Evolutionary conservation across 2,329 filamentous ascomycete species (phyloP).

Genomic region (Apiospora saccharicola): DNA sequence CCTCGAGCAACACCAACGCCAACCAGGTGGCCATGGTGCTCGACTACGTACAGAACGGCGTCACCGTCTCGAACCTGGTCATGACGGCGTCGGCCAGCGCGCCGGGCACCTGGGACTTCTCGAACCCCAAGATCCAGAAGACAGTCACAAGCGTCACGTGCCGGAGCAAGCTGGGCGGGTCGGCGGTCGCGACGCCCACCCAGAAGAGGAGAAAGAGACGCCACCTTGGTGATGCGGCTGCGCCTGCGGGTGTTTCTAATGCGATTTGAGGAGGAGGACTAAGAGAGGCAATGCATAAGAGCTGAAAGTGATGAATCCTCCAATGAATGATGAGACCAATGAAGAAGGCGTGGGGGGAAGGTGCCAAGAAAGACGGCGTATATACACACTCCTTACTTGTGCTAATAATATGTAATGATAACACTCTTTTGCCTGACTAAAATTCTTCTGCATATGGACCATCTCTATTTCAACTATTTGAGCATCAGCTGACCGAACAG

Average conservation of each 20-base stretch:
- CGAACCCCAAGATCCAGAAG: slow-evolving; percentile 30
- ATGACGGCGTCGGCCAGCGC: slow-evolving; percentile 25
- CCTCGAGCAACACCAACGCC: slow-evolving; percentile 29
- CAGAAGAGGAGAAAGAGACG: slow-evolving; percentile 3
- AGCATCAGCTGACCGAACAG: neutral
- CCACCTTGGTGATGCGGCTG: neutral
- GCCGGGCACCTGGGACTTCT: slow-evolving; percentile 31
- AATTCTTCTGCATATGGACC: neutral
- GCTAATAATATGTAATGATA: neutral
- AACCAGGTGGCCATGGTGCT: slow-evolving; percentile 22
- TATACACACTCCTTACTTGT: neutral
- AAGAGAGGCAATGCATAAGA: neutral
- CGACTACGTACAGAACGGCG: slow-evolving; percentile 21
- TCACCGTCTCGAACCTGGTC: slow-evolving; percentile 20
- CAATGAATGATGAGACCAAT: neutral
- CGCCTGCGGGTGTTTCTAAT: neutral
- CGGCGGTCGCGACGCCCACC: slow-evolving; percentile 1
- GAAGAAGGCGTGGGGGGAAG: neutral
- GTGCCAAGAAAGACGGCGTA: neutral
- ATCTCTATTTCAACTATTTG: neutral
- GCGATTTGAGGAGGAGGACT: neutral
- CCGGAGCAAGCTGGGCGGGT: slow-evolving; percentile 29
- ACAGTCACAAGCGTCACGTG: slow-evolving; percentile 28
- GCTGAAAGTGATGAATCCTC: neutral
- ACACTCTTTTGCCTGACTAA: neutral